phyloP scores from a whole-genome alignment of 176 grass and related monocot species.

The Tillandsia fasciculata region DNA sequence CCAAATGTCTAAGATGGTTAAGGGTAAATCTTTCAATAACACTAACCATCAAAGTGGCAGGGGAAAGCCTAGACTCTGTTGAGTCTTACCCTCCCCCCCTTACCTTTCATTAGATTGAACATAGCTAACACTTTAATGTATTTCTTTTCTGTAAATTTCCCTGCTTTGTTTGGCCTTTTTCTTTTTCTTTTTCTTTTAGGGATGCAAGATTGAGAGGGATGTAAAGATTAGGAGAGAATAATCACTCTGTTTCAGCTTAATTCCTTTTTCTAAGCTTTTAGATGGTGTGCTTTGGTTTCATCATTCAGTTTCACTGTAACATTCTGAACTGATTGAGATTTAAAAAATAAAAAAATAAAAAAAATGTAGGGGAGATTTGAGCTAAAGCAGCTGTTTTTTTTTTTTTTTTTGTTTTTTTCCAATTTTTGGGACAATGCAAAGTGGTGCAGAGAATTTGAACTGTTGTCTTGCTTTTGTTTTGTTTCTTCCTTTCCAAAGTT shows the following conservation, averaged over 20 bases:
- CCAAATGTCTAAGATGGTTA: slow-evolving; percentile 52
- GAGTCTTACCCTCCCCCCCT: slow-evolving; percentile 3
- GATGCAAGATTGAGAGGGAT: slow-evolving; percentile 13
- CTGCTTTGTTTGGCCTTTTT: slow-evolving; percentile 16
- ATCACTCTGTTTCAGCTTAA: no score
- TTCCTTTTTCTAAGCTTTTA: no score
- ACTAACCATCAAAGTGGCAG: slow-evolving; percentile 33
- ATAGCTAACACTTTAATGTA: not conserved
- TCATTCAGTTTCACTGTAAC: no score
- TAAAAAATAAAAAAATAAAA: no score
- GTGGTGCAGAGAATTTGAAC: no score
- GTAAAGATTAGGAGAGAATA: slow-evolving; percentile 1
- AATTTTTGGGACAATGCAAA: no score
- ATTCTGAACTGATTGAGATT: no score
- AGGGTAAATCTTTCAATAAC: slow-evolving; percentile 32
- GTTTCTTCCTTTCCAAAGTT: not conserved
- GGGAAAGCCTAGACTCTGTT: slow-evolving; percentile 72
- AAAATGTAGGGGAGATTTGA: no score
- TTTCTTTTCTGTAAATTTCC: slow-evolving; percentile 4
- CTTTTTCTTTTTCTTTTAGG: not conserved
- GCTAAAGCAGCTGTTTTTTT: no score
- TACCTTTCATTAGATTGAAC: not conserved
- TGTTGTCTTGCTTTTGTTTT: not conserved
- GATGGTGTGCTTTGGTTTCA: no score
- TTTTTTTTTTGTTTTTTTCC: no score